Evolutionary conservation across 1,284 basidiomycete species (phyloP).

Genomic region (Porodaedalea pini): DNA sequence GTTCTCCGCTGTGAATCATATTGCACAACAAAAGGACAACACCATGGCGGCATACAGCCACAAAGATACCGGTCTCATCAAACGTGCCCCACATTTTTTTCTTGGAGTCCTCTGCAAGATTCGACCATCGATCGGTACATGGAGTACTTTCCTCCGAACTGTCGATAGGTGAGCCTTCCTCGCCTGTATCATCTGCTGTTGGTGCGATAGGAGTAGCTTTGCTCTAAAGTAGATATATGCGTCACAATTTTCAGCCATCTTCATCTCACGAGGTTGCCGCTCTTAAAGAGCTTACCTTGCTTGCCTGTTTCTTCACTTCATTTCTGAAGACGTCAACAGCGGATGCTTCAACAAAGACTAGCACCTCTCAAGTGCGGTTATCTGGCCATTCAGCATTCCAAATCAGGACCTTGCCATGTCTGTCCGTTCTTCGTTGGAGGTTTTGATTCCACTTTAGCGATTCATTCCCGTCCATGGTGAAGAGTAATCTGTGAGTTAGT

Average conservation of each 20-base stretch:
- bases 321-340: conserved; percentile 28
- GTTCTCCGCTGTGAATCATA: conserved; percentile 25
- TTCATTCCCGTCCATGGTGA: conserved; percentile 34
- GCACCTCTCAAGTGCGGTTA: conserved; percentile 9
- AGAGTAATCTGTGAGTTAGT: conserved; percentile 18
- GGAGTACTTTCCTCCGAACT: conserved; percentile 5
- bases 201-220: neutral
- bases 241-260: no score
- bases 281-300: neutral
- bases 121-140: conserved; percentile 17
- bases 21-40: conserved; percentile 21
- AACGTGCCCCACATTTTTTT: conserved; percentile 20
- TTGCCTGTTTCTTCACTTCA: conserved; percentile 19
- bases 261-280: no score
- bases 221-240: neutral
- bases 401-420: no score
- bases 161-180: conserved; percentile 16
- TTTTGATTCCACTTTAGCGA: conserved; percentile 29
- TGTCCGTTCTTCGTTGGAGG: no score
- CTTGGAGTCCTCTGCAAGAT: conserved; percentile 12
- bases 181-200: neutral
- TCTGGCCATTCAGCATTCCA: conserved; percentile 15
- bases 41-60: conserved; percentile 25
- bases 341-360: conserved; percentile 21
- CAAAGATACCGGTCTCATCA: conserved; percentile 26